Conservation (phyloP, 1,284 basidiomycete genomes). For the Schizopora paradoxa region DNA sequence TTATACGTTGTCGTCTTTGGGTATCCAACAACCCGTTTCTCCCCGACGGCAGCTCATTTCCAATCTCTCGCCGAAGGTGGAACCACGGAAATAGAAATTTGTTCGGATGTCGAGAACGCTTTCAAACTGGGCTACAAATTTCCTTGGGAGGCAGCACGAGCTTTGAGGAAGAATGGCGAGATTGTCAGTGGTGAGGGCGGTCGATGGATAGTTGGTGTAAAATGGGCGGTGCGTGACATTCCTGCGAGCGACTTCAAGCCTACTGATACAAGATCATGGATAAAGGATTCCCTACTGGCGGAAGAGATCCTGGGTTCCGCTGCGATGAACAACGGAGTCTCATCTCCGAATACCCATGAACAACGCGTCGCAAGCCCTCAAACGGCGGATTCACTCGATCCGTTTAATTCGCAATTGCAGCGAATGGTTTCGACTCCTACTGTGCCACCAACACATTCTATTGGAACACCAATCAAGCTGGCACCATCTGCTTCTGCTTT, state of each 20-base stretch:
- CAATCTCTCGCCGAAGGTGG: constrained; percentile 48
- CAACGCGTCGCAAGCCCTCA: constrained; percentile 1
- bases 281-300: constrained; percentile 8
- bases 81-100: constrained; percentile 58
- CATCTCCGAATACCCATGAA: constrained; percentile 2
- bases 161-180: constrained; percentile 75
- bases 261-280: not conserved
- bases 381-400: constrained; percentile 8
- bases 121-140: constrained; percentile 68
- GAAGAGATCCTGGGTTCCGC: constrained; percentile 16
- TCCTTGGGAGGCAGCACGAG: constrained; percentile 64
- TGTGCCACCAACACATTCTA: constrained; percentile 27
- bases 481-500: constrained; percentile 68
- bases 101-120: constrained; percentile 60
- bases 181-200: constrained; percentile 46
- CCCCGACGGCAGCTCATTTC: constrained; percentile 64
- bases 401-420: constrained; percentile 32
- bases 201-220: constrained; percentile 75
- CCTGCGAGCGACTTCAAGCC: not conserved
- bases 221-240: constrained; percentile 60
- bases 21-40: constrained; percentile 69
- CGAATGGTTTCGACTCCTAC: constrained; percentile 29
- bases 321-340: constrained; percentile 1
- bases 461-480: constrained; percentile 63
- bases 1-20: constrained; percentile 69